Percentiles rank a stretch among this genome's conserved stretches.
Conservation (phyloP, 768 basidiomycete species). For the Gymnopilus dilepis region DNA sequence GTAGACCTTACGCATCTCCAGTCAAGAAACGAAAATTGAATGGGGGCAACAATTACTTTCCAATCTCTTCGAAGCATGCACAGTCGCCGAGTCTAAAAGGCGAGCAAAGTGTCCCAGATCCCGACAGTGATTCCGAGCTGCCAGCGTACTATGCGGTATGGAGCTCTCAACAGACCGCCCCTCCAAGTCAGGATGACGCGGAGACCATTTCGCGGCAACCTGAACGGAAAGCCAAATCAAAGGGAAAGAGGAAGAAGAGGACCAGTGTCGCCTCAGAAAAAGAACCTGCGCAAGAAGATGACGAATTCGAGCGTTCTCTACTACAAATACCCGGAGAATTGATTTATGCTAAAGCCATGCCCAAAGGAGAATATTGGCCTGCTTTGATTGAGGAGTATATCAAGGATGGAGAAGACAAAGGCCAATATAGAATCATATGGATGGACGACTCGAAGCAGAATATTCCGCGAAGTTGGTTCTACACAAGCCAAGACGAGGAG, state of each 20-base stretch:
- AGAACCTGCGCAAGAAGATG: conserved; percentile 8
- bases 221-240: conserved; percentile 12
- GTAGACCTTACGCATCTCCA: conserved; percentile 38
- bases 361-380: conserved; percentile 63
- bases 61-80: conserved; percentile 9
- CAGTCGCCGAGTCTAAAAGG: neutral
- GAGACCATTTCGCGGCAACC: neutral
- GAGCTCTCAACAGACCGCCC: neutral
- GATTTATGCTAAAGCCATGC: conserved; percentile 54
- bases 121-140: conserved; percentile 6
- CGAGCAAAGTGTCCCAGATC: neutral
- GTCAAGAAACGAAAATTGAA: conserved; percentile 50
- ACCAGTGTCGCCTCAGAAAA: neutral
- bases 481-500: conserved; percentile 57
- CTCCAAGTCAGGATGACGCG: no score
- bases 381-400: conserved; percentile 61
- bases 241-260: conserved; percentile 23
- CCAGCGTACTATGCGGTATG: neutral
- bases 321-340: conserved; percentile 72
- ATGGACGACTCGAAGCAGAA: conserved; percentile 53
- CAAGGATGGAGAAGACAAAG: conserved; percentile 39
- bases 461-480: conserved; percentile 60
- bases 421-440: conserved; percentile 61
- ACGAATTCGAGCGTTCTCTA: conserved; percentile 39
- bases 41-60: conserved; percentile 29